phyloP scores from a whole-genome alignment of 352 stramenopile species.

The Elongisporangium anandrum region DNA sequence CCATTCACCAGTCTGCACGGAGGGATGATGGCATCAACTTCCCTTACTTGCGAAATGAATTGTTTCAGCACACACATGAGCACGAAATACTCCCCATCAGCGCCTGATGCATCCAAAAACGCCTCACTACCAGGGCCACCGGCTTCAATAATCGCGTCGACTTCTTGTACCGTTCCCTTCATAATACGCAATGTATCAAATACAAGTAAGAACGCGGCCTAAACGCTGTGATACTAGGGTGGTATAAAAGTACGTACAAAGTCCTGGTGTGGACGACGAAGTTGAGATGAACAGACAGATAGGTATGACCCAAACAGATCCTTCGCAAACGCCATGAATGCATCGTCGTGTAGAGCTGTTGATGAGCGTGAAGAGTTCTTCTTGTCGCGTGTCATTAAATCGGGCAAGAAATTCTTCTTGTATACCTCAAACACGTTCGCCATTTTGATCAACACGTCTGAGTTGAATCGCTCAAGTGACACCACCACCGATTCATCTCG shows the following conservation, averaged over 20 bases:
- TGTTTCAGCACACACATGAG: slow-evolving; percentile 82
- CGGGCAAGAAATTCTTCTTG: slow-evolving; percentile 56
- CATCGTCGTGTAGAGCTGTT: slow-evolving; percentile 46
- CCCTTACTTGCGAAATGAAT: slow-evolving; percentile 61
- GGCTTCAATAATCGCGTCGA: slow-evolving; percentile 20
- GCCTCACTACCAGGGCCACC: slow-evolving; percentile 17
- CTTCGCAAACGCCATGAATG: slow-evolving; percentile 67
- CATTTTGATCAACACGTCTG: slow-evolving; percentile 45
- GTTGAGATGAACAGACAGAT: slow-evolving; percentile 40
- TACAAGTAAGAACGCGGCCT: too few species aligned
- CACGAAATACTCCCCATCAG: slow-evolving; percentile 72
- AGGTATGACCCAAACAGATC: slow-evolving; percentile 64
- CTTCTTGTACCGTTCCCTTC: slow-evolving; percentile 47
- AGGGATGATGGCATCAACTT: slow-evolving; percentile 53
- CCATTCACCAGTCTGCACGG: slow-evolving; percentile 37
- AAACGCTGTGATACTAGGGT: slow-evolving; percentile 2
- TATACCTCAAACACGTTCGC: slow-evolving; percentile 58
- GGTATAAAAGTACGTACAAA: slow-evolving; percentile 36
- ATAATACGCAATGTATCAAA: too few species aligned
- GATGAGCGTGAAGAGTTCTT: slow-evolving; percentile 27
- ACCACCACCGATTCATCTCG: slow-evolving; percentile 41
- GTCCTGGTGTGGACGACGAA: slow-evolving; percentile 45
- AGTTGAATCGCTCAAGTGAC: slow-evolving; percentile 55
- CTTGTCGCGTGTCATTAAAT: slow-evolving; percentile 36
- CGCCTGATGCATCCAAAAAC: slow-evolving; percentile 7